Conservation (phyloP, 176 grass and related monocot species). For the Canna indica region DNA sequence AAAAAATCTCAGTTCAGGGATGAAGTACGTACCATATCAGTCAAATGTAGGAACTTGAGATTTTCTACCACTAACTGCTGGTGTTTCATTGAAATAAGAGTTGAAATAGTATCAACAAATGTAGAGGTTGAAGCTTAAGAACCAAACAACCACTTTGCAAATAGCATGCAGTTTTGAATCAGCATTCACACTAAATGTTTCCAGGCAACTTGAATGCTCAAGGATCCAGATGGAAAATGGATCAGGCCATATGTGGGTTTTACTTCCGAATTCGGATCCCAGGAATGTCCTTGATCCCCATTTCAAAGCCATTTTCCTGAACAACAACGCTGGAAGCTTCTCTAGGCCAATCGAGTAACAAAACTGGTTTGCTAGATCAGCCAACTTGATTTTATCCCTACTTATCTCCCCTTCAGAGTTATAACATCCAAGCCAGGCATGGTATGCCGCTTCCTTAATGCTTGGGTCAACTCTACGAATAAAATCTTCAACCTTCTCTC, state of each 20-base stretch:
- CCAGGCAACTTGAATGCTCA: background rate
- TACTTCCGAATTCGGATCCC: conserved; percentile 81
- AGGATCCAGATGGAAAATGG: background rate
- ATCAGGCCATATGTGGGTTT: background rate
- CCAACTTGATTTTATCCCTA: conserved; percentile 62
- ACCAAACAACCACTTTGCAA: too few species aligned
- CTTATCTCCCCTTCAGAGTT: conserved; percentile 57
- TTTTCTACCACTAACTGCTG: too few species aligned
- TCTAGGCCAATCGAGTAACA: conserved; percentile 58
- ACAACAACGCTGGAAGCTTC: conserved; percentile 55
- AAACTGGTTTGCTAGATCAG: conserved; percentile 65
- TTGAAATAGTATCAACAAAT: too few species aligned
- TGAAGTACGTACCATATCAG: too few species aligned
- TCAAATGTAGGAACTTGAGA: too few species aligned
- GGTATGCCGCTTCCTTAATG: conserved; percentile 86
- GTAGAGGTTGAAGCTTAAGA: too few species aligned
- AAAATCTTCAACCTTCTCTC: conserved; percentile 85
- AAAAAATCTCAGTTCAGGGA: too few species aligned
- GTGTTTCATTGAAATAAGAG: too few species aligned
- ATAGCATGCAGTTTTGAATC: too few species aligned
- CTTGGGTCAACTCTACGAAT: conserved; percentile 66
- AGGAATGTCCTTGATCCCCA: conserved; percentile 78
- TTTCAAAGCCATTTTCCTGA: conserved; percentile 68
- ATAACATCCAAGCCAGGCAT: conserved; percentile 84
- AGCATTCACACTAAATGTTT: too few species aligned